Evolutionary conservation across 1,139 yeast genomes (phyloP).

Genomic region (Yamadazyma dendronema): DNA sequence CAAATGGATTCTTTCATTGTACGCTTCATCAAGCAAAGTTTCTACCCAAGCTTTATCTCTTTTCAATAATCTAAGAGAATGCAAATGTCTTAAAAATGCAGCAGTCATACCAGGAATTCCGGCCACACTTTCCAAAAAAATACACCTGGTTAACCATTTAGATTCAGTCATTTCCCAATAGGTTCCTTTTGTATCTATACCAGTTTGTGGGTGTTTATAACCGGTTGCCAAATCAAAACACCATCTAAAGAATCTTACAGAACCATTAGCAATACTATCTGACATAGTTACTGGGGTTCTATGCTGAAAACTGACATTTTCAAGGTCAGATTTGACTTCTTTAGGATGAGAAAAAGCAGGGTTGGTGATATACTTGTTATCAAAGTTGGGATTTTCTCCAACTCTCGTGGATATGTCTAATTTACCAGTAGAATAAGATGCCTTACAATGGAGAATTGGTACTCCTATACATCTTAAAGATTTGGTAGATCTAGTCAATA

Average conservation of each 20-base stretch:
- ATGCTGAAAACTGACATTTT: slow-evolving; percentile 49
- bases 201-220: slow-evolving; percentile 39
- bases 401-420: slow-evolving; percentile 32
- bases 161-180: slow-evolving; percentile 57
- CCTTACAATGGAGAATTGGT: not conserved
- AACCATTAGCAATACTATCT: slow-evolving; percentile 53
- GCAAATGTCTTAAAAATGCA: slow-evolving; percentile 64
- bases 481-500: too few relatives aligned
- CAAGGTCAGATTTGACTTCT: slow-evolving; percentile 47
- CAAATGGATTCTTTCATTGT: slow-evolving; percentile 77
- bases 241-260: slow-evolving; percentile 45
- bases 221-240: slow-evolving; percentile 66
- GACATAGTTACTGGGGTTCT: slow-evolving; percentile 46
- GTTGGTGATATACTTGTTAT: slow-evolving; percentile 35
- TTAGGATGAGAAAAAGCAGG: slow-evolving; percentile 60
- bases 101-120: slow-evolving; percentile 83
- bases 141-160: slow-evolving; percentile 67
- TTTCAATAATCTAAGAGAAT: slow-evolving; percentile 56
- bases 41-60: slow-evolving; percentile 79
- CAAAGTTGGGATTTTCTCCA: slow-evolving; percentile 22
- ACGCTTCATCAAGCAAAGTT: slow-evolving; percentile 72
- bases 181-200: slow-evolving; percentile 40
- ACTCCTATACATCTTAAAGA: too few relatives aligned
- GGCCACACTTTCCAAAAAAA: slow-evolving; percentile 71
- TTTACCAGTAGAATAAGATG: slow-evolving; percentile 1